Percentiles rank a stretch among this genome's conserved stretches.
Evolutionary conservation across 2,329 filamentous ascomycete species (phyloP).

Genomic region (Thelonectria olida): DNA sequence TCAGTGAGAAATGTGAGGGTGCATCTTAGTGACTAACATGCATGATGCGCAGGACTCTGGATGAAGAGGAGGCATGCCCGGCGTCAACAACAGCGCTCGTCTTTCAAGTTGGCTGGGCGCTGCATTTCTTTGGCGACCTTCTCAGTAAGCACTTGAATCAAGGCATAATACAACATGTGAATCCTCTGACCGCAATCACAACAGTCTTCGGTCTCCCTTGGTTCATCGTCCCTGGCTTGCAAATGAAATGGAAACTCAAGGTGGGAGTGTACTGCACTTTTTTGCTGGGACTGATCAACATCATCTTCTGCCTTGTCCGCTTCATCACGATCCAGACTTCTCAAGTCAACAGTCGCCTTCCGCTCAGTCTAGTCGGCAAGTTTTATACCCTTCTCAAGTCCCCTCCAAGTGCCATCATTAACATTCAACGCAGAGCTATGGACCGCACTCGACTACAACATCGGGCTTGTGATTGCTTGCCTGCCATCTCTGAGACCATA

Average conservation of each 20-base stretch:
- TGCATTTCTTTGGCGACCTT: conserved; percentile 3
- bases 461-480: conserved; percentile 33
- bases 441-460: conserved; percentile 27
- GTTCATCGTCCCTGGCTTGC: not conserved
- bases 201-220: conserved; percentile 12
- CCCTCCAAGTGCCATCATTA: not conserved
- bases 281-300: conserved; percentile 29
- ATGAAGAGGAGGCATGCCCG: not conserved
- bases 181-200: not conserved
- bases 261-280: conserved; percentile 23
- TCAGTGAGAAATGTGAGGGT: not conserved
- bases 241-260: not conserved
- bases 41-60: not conserved
- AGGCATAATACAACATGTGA: not conserved
- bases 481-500: conserved; percentile 33
- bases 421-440: conserved; percentile 21
- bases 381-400: not conserved
- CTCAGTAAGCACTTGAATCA: not conserved
- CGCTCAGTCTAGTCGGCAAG: conserved; percentile 31
- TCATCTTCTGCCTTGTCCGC: conserved; percentile 31
- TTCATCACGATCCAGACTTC: conserved; percentile 26
- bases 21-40: not conserved
- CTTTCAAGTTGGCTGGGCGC: not conserved
- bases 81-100: not conserved
- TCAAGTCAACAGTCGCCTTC: not conserved